Percentiles rank a stretch among this genome's conserved stretches.
phyloP scores from a whole-genome alignment of 208 protist species.

The Phytomonas francai region DNA sequence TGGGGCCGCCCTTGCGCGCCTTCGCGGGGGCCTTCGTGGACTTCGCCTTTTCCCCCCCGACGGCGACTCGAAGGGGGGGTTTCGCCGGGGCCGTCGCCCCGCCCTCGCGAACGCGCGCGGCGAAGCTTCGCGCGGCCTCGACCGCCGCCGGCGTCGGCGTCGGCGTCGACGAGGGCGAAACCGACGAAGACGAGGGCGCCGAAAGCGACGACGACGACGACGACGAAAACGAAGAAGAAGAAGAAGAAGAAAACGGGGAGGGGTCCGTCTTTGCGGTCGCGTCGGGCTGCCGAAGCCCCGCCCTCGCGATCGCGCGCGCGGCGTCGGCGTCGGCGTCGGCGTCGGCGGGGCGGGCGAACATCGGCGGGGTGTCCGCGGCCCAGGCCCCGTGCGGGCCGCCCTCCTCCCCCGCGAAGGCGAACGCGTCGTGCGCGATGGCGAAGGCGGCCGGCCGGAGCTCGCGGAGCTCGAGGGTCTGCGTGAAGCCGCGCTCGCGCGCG shows the following conservation, averaged over 20 bases:
- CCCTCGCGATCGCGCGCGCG: no score
- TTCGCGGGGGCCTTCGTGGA: no score
- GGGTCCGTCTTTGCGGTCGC: neutral
- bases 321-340: no score
- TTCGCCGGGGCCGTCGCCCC: slow-evolving; percentile 1
- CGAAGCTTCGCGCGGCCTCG: slow-evolving; percentile 6
- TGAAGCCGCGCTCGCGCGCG: slow-evolving; percentile 19
- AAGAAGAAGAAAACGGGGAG: no score
- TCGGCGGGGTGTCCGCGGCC: neutral
- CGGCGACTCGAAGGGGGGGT: no score
- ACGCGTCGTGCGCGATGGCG: slow-evolving; percentile 44
- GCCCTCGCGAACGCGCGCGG: slow-evolving; percentile 3
- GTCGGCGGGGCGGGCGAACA: neutral
- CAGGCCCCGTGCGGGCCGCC: neutral
- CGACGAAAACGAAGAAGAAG: no score
- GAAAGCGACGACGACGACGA: neutral
- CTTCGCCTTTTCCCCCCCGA: no score
- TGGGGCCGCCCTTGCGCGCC: no score
- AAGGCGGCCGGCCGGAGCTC: slow-evolving; percentile 38
- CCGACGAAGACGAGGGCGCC: neutral
- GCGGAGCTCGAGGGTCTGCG: slow-evolving; percentile 52
- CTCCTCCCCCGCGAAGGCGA: slow-evolving; percentile 11
- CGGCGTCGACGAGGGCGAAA: neutral
- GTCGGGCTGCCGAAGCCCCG: slow-evolving; percentile 19
- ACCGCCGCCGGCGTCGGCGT: neutral